Percentiles rank a stretch among this genome's conserved stretches.
Evolutionary conservation across 495 filamentous ascomycete species (phyloP).

Genomic region (Pseudevernia furfuracea): DNA sequence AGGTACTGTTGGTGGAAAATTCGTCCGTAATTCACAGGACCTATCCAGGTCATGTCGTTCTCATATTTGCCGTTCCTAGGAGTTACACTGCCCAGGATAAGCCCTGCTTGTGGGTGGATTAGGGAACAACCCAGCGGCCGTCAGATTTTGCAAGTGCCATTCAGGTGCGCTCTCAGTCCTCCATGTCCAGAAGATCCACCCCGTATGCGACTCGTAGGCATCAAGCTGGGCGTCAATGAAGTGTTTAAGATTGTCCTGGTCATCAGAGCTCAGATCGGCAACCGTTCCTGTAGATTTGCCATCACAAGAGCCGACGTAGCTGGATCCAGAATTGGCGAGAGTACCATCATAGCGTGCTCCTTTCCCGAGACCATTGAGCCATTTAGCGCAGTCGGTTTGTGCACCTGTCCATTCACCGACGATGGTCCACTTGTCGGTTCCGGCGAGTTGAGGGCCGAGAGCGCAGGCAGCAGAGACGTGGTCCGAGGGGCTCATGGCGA

Average conservation of each 20-base stretch:
- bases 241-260: constrained; percentile 50
- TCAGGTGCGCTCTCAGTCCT: constrained; percentile 81
- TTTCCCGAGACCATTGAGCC: constrained; percentile 53
- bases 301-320: constrained; percentile 49
- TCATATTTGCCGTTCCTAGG: not conserved
- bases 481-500: constrained; percentile 39
- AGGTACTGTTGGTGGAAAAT: not conserved
- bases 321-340: constrained; percentile 31
- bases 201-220: constrained; percentile 58
- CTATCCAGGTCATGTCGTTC: not conserved
- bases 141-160: constrained; percentile 71
- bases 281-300: constrained; percentile 52
- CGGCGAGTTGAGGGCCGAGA: constrained; percentile 41
- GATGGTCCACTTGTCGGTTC: constrained; percentile 61
- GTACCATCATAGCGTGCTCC: constrained; percentile 51
- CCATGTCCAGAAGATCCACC: constrained; percentile 82
- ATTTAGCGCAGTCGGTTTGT: constrained; percentile 45
- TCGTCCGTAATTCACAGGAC: not conserved
- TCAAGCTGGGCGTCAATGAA: constrained; percentile 70
- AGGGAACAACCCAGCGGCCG: constrained; percentile 54
- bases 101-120: constrained; percentile 46
- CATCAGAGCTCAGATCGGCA: constrained; percentile 40
- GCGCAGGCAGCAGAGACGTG: constrained; percentile 48
- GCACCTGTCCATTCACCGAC: constrained; percentile 65
- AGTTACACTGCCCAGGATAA: constrained; percentile 42